phyloP scores from a whole-genome alignment of 495 filamentous ascomycete species.

The Haplographium delicatum region DNA sequence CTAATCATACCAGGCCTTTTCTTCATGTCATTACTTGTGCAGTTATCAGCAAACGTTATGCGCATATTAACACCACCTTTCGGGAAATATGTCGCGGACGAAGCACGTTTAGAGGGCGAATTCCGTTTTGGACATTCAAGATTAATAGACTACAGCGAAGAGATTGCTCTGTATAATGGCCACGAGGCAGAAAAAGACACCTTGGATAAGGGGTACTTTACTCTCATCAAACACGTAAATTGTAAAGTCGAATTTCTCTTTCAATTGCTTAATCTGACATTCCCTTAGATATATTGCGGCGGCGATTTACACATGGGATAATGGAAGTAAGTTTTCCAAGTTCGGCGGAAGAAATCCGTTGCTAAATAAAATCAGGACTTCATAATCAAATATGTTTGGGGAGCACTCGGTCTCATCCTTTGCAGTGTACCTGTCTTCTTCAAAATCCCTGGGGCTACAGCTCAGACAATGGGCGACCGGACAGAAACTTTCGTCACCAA shows the following conservation, averaged over 20 bases:
- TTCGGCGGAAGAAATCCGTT: too few relatives aligned
- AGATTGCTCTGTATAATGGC: constrained; percentile 86
- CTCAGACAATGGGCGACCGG: constrained; percentile 76
- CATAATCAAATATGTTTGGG: constrained; percentile 99
- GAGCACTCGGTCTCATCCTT: constrained; percentile 85
- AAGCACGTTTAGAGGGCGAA: constrained; percentile 89
- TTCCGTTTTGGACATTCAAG: constrained; percentile 93
- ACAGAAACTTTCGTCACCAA: constrained; percentile 97
- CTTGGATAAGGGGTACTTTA: constrained; percentile 97
- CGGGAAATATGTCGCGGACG: constrained; percentile 95
- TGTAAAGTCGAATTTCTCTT: constrained; percentile 27
- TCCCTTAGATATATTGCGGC: constrained; percentile 64
- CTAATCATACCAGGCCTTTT: constrained; percentile 38
- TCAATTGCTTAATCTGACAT: not conserved
- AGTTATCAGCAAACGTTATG: constrained; percentile 90
- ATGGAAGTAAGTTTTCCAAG: constrained; percentile 73
- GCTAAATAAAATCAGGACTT: constrained; percentile 58
- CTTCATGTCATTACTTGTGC: constrained; percentile 89
- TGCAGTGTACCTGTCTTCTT: constrained; percentile 96
- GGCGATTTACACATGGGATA: constrained; percentile 88
- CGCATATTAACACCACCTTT: constrained; percentile 94
- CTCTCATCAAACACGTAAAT: constrained; percentile 97
- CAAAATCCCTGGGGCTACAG: constrained; percentile 72
- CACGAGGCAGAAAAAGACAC: constrained; percentile 97
- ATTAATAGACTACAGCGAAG: constrained; percentile 91